Evolutionary conservation across 2,329 filamentous ascomycete species (phyloP).

Genomic region (Diaporthe vaccinii): DNA sequence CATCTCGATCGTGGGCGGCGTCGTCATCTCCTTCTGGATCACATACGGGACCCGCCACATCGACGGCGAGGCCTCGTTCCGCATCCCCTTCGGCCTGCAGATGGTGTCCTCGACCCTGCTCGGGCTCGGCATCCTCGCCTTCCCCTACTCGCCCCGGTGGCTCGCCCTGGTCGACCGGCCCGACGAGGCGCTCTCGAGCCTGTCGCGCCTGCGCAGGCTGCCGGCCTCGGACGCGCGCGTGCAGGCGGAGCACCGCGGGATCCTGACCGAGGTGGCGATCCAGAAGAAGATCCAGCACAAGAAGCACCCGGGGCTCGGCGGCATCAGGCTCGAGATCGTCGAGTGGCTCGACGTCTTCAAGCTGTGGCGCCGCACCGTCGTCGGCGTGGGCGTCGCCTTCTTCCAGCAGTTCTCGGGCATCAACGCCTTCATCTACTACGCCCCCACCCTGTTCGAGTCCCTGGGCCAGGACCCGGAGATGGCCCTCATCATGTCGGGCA

Average conservation of each 20-base stretch:
- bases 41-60: slow-evolving; percentile 64
- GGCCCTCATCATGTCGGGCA: slow-evolving; percentile 43
- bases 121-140: slow-evolving; percentile 54
- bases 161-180: slow-evolving; percentile 36
- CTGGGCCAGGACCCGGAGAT: slow-evolving; percentile 30
- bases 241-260: slow-evolving; percentile 41
- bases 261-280: slow-evolving; percentile 48
- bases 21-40: slow-evolving; percentile 67
- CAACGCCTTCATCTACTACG: slow-evolving; percentile 66
- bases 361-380: slow-evolving; percentile 57
- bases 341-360: slow-evolving; percentile 62
- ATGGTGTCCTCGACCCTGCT: slow-evolving; percentile 47
- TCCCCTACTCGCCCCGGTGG: slow-evolving; percentile 40
- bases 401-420: slow-evolving; percentile 66
- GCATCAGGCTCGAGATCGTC: slow-evolving; percentile 48
- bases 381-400: slow-evolving; percentile 65
- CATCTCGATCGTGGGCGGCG: slow-evolving; percentile 65
- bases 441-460: slow-evolving; percentile 58
- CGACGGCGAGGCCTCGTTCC: slow-evolving; percentile 48
- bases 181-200: slow-evolving; percentile 29
- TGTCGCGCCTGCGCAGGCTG: slow-evolving; percentile 26
- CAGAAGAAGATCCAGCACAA: slow-evolving; percentile 23
- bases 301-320: slow-evolving; percentile 23
- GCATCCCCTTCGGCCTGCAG: slow-evolving; percentile 62
- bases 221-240: slow-evolving; percentile 37